Base-by-base conservation (phyloP, 129 eudicot genomes). In the Glebionis coronaria region DNA sequence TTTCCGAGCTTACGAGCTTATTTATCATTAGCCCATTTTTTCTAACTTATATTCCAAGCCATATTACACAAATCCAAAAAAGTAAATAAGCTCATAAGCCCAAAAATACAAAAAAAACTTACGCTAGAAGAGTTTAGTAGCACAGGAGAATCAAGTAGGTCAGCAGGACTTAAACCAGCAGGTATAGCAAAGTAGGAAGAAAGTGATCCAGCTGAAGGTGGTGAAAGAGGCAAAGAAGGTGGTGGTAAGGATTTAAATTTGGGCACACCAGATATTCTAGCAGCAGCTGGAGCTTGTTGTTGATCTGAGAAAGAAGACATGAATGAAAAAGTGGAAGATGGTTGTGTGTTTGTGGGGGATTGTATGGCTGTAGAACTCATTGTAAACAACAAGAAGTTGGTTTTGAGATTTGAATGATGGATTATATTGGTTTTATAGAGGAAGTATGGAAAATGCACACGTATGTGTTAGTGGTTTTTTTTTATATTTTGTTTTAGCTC, bases 201-300 rank as follows among this genome's bases (percentile, higher is more conserved):
- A n/a, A 88, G 91, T 3, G 97, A 90, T 49, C 74, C 60, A 9
- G 79, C 38, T 3, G 92, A n/a, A n/a, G n/a, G 92, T 1, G 95
- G 87, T 20, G 95, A 84, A 6, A 90, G 45, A n/a, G 97, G 97
- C 0, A 87, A 82, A 12, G 89, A 82, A 25, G 95, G 97, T 10
- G 97, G 95, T 4, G 95, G 95, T 40, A 77, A 50, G 0, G 97
- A 87, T 80, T 90, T 90, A 83, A 90, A 90, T 60, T 90, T 90
- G 0, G 97, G 97, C 0, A 87, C 76, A 0, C 95, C 97, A 21
- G 89, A 76, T 21, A 79, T 67, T 3, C 91, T 82, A 75, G 86
- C 97, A 10, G 84, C 79, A 9, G 75, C 56, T n/a, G 53, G 73
- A 16, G 72, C 46, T 81, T 78, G n/a, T n/a, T n/a, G n/a, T n/a